phyloP scores from a whole-genome alignment of 202 grass and related monocot species.

The Zoysia matrella region DNA sequence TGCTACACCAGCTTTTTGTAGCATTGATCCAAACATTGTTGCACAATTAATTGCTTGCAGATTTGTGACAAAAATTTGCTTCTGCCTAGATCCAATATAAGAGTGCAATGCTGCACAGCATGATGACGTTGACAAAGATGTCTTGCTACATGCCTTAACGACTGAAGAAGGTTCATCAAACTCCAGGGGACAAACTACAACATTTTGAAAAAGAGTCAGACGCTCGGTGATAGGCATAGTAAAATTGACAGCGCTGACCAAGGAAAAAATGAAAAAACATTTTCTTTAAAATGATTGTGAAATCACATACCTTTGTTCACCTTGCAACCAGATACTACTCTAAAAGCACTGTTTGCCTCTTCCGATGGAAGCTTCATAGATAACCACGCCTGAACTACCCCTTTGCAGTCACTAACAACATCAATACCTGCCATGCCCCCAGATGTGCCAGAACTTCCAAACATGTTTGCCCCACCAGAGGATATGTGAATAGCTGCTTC shows the following conservation, averaged over 20 bases:
- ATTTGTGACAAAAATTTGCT: no score
- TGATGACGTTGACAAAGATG: conserved; percentile 52
- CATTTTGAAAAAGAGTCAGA: conserved; percentile 41
- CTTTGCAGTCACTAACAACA: conserved; percentile 71
- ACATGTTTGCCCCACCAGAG: no score
- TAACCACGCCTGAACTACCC: conserved; percentile 90
- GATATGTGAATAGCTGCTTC: conserved; percentile 54
- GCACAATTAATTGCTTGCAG: no score
- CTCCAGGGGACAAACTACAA: neutral
- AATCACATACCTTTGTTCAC: conserved; percentile 88
- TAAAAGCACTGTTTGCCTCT: conserved; percentile 71
- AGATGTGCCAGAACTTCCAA: no score
- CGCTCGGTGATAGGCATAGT: conserved; percentile 24
- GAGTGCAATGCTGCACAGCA: conserved; percentile 72
- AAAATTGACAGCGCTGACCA: neutral
- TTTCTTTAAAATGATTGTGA: neutral
- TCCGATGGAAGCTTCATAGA: conserved; percentile 80
- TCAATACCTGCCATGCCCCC: no score
- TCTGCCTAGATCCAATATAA: neutral
- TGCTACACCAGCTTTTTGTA: no score
- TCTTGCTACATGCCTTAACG: conserved; percentile 69
- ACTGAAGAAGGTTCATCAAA: no score
- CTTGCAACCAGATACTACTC: conserved; percentile 95
- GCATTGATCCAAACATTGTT: no score
- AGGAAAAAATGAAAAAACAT: conserved; percentile 3